These are phyloP conservation scores for Apiospora malaysiana DNA, from an alignment of 2,329 filamentous ascomycete species.

Conservation along the genomic window DNA sequence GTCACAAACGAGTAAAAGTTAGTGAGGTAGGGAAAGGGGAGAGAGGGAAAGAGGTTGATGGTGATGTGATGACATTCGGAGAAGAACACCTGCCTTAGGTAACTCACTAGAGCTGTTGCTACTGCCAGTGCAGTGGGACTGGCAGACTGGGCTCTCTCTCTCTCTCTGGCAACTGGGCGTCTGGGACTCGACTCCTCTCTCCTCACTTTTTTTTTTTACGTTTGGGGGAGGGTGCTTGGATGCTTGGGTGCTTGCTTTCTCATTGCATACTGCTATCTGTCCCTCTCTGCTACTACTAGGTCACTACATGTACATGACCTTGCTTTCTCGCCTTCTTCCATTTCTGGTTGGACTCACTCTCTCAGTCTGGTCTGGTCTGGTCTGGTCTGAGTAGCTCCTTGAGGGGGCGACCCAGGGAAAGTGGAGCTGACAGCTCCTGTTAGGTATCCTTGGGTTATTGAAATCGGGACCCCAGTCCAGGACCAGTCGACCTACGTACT, in stretches of 20 bases:
- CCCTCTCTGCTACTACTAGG: too few relatives aligned
- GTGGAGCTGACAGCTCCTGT: slow-evolving; percentile 17
- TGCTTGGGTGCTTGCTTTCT: slow-evolving; percentile 10
- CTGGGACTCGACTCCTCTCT: background rate
- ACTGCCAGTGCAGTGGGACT: slow-evolving; percentile 11
- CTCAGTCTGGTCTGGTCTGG: background rate
- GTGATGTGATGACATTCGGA: slow-evolving; percentile 19
- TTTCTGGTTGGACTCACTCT: background rate
- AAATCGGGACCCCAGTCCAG: too few relatives aligned
- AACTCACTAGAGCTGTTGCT: slow-evolving; percentile 10
- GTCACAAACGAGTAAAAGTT: slow-evolving; percentile 20
- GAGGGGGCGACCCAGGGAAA: slow-evolving; percentile 10
- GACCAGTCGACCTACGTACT: background rate
- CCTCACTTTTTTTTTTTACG: slow-evolving; percentile 5
- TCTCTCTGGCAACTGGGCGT: too few relatives aligned
- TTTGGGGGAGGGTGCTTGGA: background rate
- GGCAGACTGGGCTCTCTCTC: background rate
- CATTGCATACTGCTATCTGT: background rate
- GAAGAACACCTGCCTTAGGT: slow-evolving; percentile 17
- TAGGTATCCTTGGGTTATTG: slow-evolving; percentile 12
- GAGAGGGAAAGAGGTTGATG: slow-evolving; percentile 18
- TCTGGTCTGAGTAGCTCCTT: background rate
- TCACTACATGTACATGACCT: too few relatives aligned
- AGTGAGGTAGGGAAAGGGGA: slow-evolving; percentile 18
- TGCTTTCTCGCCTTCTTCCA: background rate